A percentile compares a stretch with the other conserved stretches of the same genome.
These are phyloP conservation scores for Colletotrichum falcatum DNA, from an alignment of 2,329 filamentous ascomycete genomes.

Conservation along the genomic window DNA sequence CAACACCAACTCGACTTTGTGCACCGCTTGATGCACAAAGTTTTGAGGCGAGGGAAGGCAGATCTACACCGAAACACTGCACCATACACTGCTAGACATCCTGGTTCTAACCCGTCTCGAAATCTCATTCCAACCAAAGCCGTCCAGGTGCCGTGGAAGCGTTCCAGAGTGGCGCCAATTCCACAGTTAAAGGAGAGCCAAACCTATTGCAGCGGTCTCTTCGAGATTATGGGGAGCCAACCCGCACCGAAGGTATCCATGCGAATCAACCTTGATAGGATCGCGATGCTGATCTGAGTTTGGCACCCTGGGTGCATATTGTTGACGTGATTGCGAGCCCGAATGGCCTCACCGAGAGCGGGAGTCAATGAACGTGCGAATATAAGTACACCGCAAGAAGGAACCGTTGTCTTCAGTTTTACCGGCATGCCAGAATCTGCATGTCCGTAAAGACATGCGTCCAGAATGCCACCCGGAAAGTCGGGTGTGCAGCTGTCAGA, in stretches of 20 bases:
- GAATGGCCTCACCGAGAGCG: background rate
- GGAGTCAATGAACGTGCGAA: background rate
- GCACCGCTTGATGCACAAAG: background rate
- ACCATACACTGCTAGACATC: background rate
- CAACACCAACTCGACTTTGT: background rate
- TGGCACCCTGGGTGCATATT: background rate
- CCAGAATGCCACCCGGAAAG: too few relatives aligned
- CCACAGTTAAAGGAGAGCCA: background rate
- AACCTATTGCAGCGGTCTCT: background rate
- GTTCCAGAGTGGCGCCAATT: background rate
- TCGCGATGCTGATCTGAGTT: background rate
- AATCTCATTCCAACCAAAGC: background rate
- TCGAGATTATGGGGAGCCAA: background rate
- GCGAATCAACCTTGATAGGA: constrained; percentile 4
- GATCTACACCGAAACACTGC: too few relatives aligned
- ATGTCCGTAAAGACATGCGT: background rate
- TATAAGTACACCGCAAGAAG: background rate
- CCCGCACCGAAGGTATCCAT: background rate
- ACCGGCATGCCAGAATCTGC: too few relatives aligned
- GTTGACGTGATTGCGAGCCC: background rate
- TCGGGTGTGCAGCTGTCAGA: background rate
- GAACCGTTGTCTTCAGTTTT: background rate
- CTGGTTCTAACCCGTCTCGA: background rate
- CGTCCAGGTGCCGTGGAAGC: background rate
- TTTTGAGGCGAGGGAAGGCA: too few relatives aligned